Evolutionary conservation across 257 asterid species (phyloP).

Genomic region (Plantago ovata): DNA sequence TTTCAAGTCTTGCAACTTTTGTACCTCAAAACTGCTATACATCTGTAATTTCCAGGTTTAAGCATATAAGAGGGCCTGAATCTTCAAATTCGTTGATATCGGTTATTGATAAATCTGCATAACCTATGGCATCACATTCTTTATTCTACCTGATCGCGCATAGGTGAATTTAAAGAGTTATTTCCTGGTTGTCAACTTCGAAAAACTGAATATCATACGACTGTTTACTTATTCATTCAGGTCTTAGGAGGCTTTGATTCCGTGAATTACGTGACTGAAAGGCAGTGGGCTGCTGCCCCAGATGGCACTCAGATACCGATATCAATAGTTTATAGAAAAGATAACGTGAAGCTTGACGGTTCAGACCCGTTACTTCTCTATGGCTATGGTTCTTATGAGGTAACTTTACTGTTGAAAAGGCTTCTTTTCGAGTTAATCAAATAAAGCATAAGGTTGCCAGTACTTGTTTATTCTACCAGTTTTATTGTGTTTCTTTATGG

Average conservation of each 20-base stretch:
- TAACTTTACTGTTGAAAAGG: slow-evolving; percentile 18
- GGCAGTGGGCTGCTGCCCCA: slow-evolving; percentile 86
- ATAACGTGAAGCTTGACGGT: slow-evolving; percentile 78
- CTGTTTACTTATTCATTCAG: slow-evolving; percentile 37
- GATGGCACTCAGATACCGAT: slow-evolving; percentile 86
- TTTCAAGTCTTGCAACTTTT: slow-evolving; percentile 8
- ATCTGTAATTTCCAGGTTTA: neutral
- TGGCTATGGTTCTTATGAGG: slow-evolving; percentile 99
- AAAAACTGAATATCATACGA: slow-evolving; percentile 1
- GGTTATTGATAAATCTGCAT: neutral
- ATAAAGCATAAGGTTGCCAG: slow-evolving; percentile 8
- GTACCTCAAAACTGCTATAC: neutral
- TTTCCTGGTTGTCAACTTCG: neutral
- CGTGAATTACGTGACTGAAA: slow-evolving; percentile 65
- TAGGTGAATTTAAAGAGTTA: slow-evolving; percentile 1
- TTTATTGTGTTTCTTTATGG: neutral
- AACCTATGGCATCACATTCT: neutral
- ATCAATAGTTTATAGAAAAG: slow-evolving; percentile 71
- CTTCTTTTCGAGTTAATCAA: slow-evolving; percentile 16
- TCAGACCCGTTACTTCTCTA: slow-evolving; percentile 83
- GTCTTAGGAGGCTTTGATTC: slow-evolving; percentile 89
- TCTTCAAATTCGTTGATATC: neutral
- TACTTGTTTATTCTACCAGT: neutral
- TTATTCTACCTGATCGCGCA: neutral
- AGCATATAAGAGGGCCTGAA: neutral